Percentiles rank a stretch among this genome's conserved stretches.
These are phyloP conservation scores for Capsicum pubescens DNA, from an alignment of 257 asterid species.

Conservation along the genomic window DNA sequence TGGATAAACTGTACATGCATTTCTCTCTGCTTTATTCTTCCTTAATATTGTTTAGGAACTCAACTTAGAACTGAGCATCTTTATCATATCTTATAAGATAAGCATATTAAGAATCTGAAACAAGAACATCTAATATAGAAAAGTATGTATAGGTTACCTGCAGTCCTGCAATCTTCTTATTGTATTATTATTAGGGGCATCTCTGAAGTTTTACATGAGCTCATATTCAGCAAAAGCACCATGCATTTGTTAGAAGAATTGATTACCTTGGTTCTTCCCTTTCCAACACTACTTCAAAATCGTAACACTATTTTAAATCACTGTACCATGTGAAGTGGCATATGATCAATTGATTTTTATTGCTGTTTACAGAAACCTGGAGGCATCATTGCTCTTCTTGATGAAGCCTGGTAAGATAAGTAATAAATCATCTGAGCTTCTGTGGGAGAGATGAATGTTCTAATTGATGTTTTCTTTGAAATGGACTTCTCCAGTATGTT, in stretches of 20 bases:
- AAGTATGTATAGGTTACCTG: too few relatives aligned
- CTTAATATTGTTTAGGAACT: too few relatives aligned
- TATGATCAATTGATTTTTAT: slow-evolving; percentile 1
- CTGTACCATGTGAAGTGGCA: background rate
- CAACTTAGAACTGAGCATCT: background rate
- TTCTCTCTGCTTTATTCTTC: background rate
- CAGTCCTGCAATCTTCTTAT: too few relatives aligned
- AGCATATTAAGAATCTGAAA: background rate
- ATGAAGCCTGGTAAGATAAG: slow-evolving; percentile 82
- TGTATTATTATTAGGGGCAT: background rate
- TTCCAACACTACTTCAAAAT: background rate
- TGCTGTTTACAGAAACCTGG: slow-evolving; percentile 89
- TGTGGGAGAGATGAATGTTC: background rate
- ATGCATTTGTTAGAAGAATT: background rate
- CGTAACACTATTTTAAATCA: background rate
- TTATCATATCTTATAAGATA: slow-evolving; percentile 8
- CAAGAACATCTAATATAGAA: too few relatives aligned
- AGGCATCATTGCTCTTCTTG: slow-evolving; percentile 95
- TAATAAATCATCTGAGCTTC: background rate
- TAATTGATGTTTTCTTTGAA: slow-evolving; percentile 30
- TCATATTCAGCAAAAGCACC: background rate
- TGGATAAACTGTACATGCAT: slow-evolving; percentile 5
- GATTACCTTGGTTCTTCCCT: background rate
- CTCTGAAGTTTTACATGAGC: background rate
- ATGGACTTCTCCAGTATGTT: slow-evolving; percentile 78